Base-by-base conservation (phyloP, 208 protist genomes). In the Naegleria lovaniensis region DNA sequence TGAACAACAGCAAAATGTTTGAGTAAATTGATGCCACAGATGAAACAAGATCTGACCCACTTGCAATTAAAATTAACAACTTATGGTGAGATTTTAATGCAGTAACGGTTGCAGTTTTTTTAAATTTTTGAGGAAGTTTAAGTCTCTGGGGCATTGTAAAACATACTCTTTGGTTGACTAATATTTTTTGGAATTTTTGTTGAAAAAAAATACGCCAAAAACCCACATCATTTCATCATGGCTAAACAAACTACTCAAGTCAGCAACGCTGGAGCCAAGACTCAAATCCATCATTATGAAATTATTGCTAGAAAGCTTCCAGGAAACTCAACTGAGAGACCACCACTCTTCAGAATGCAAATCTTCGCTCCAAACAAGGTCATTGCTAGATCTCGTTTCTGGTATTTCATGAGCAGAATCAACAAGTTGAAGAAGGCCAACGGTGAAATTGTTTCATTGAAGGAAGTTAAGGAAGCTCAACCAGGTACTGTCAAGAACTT, bases 291-390 rank as follows among this genome's bases (percentile, higher is more conserved):
- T 55, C 95, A 99, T 93, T 99, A 98, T 93, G 92, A 97, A 93
- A 95, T 99, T 43, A 94, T 98, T 67, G 99, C 98, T 83, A 96
- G 99, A 92, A 95, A 96, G 92, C 93, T 95, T 11, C 98, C 98
- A 83, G 97, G 95, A 7, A 96, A 97, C 92, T 95, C 95, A 93
- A 95, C 97, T 90, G 95, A 96, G 51, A 94, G 96, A 89, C 97
- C 97, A 91, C 97, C 97, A 87, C 94, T 99, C 91, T 99, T 98
- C 98, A 97, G 98, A 94, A 99, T 99, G 95, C 97, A 97, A 92
- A 96, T 99, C 87, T 99, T 99, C 93, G 98, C 99, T 51, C 94
- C 95, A 43, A 99, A 99, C 96, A 96, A 96, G 91, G 97, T 99
- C 48, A 96, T 99, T 58, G 99, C 99, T 85, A 98, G 98, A 94